Conservation (phyloP, 176 grass and related monocot species). For the Oryza nivara region DNA sequence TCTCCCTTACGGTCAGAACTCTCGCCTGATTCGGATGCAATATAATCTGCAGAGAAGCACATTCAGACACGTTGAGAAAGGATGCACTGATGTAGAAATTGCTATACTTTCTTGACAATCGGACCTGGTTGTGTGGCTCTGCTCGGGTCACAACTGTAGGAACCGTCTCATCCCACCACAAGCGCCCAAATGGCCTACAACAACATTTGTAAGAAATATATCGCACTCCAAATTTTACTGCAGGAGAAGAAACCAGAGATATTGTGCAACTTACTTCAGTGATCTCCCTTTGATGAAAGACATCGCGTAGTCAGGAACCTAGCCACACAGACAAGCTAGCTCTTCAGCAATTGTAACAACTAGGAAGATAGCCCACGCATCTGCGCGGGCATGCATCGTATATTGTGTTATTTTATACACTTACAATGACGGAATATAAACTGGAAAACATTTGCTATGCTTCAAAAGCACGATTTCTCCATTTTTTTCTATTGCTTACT, state of each 20-base stretch:
- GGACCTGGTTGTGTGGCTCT: conserved; percentile 82
- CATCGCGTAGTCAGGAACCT: conserved; percentile 91
- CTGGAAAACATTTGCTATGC: too few species aligned
- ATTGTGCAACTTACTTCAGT: conserved; percentile 41
- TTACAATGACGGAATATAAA: too few species aligned
- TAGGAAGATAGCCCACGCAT: not conserved
- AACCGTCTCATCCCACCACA: conserved; percentile 95
- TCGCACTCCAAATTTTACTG: not conserved
- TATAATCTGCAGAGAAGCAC: conserved; percentile 44
- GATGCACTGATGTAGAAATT: not conserved
- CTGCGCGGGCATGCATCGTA: too few species aligned
- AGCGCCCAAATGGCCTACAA: conserved; percentile 77
- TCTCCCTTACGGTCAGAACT: conserved; percentile 71
- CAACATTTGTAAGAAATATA: not conserved
- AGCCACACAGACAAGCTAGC: not conserved
- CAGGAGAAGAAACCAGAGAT: not conserved
- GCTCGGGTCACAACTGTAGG: conserved; percentile 85
- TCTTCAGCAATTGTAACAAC: not conserved
- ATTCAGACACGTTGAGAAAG: not conserved
- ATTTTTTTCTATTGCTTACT: too few species aligned
- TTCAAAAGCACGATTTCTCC: too few species aligned
- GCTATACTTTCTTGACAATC: not conserved
- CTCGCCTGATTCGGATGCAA: conserved; percentile 72
- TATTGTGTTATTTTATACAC: too few species aligned
- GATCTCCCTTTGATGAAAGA: conserved; percentile 73